Base-by-base conservation (phyloP, 768 basidiomycete species). In the Coprinopsis sp. region DNA sequence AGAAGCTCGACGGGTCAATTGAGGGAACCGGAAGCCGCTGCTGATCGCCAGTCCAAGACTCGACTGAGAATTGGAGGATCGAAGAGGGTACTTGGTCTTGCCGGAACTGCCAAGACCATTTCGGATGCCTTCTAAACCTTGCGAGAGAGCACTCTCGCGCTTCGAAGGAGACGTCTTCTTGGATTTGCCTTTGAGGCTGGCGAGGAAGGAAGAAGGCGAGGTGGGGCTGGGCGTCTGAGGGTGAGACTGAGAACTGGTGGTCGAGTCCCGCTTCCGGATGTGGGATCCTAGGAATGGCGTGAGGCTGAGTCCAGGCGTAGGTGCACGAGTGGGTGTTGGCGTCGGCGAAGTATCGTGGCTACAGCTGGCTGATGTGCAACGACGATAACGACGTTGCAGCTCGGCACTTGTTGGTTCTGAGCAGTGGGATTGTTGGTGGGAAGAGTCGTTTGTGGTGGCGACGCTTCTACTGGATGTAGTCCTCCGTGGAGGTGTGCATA, bases 1-100 rank as follows among this genome's bases (percentile, higher is more conserved):
- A 22, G 47, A 49, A 22, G 47, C 38, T 24, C 47, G 27, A 33
- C 48, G 21, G 14, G 41, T 44, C 48, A 44, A 31, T 21, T 28
- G 31, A 18, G 48, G 48, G 22, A 49, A 49, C 29, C 36, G 43
- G 31, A 49, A 49, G 13, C 48, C 42, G 31, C 48, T 37, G 33
- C 48, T 42, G 23, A 49, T 31, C 28, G 44, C 49, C 12, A 39
- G 43, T 16, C 49, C 49, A 34, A 46, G 44, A 37, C 49, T 51
- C 5, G 36, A n/a, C 16, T 43, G n/a, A n/a, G 48, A 49, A 24
- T 22, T 46, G 19, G 49, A 46, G 10, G 49, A 51, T 21, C 49
- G 44, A 37, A 51, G 37, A 7, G 49, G 49, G 27, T 51, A 51
- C 44, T 51, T 51, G 4, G 49, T 51, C 49, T 46, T 51, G 44